Conservation (phyloP, 2,329 filamentous ascomycete species). For the Fusarium napiforme region DNA sequence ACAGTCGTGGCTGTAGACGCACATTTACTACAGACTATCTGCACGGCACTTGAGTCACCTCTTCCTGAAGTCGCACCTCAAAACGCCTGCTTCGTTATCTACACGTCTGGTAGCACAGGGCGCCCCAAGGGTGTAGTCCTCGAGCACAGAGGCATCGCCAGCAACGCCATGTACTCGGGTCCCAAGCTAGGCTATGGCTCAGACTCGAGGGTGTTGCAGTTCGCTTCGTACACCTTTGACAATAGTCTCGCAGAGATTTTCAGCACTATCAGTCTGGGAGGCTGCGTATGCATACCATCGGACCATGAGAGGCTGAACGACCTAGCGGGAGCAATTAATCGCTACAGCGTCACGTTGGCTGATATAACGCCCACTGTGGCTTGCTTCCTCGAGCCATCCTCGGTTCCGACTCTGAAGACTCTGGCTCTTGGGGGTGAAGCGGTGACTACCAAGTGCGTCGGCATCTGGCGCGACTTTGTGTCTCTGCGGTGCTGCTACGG, state of each 20-base stretch:
- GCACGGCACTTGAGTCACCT: rapidly evolving
- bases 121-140: conserved; percentile 31
- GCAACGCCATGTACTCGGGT: conserved; percentile 12
- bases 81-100: conserved; percentile 37
- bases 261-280: conserved; percentile 19
- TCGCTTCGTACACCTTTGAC: conserved; percentile 37
- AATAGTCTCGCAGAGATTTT: conserved; percentile 32
- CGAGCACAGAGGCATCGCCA: conserved; percentile 30
- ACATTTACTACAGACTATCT: neutral
- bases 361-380: conserved; percentile 36
- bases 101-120: conserved; percentile 34
- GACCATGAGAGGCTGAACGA: conserved; percentile 34
- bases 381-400: conserved; percentile 18
- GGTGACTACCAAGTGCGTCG: conserved; percentile 31
- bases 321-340: conserved; percentile 22
- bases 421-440: conserved; percentile 30
- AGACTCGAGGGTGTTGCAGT: conserved; percentile 32
- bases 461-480: conserved; percentile 31
- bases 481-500: conserved; percentile 33
- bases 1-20: conserved; percentile 17
- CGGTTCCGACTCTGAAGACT: conserved; percentile 27
- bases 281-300: conserved; percentile 31
- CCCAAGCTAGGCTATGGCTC: conserved; percentile 18
- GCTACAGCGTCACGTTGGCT: conserved; percentile 16
- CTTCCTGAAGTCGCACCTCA: conserved; percentile 5